Evolutionary conservation across 1,139 yeast genomes (phyloP).

Genomic region (Saccharomyces uvarum): DNA sequence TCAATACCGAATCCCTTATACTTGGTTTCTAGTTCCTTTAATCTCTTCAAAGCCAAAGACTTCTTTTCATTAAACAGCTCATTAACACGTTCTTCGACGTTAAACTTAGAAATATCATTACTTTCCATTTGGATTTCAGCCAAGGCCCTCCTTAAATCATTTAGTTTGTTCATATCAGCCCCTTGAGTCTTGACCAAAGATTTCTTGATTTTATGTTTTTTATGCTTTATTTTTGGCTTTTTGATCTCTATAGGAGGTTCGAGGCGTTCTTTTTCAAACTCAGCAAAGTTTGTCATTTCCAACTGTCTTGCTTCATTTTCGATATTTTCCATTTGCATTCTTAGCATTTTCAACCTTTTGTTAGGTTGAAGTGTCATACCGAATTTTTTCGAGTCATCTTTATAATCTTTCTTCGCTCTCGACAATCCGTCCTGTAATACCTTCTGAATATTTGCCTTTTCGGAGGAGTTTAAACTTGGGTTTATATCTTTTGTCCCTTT

Average conservation of each 20-base stretch:
- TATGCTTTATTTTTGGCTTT: slow-evolving; percentile 3
- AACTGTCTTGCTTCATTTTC: slow-evolving; percentile 80
- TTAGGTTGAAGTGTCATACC: slow-evolving; percentile 57
- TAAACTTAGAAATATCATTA: slow-evolving; percentile 63
- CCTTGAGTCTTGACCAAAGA: slow-evolving; percentile 10
- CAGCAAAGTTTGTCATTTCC: slow-evolving; percentile 76
- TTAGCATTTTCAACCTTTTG: slow-evolving; percentile 60
- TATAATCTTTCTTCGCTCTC: slow-evolving; percentile 25
- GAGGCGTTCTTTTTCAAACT: slow-evolving; percentile 23
- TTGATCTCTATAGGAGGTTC: slow-evolving; percentile 21
- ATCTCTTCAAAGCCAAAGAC: slow-evolving; percentile 56
- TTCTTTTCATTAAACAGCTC: slow-evolving; percentile 54
- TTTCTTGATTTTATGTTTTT: slow-evolving; percentile 2
- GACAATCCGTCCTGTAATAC: slow-evolving; percentile 37
- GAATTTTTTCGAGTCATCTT: slow-evolving; percentile 32
- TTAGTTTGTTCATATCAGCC: slow-evolving; percentile 38
- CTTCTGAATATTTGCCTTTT: slow-evolving; percentile 30
- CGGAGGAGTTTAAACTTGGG: slow-evolving; percentile 14
- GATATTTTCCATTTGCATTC: slow-evolving; percentile 80
- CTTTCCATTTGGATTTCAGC: slow-evolving; percentile 62
- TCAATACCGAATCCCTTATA: slow-evolving; percentile 56
- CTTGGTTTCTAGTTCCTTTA: slow-evolving; percentile 53
- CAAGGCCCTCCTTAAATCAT: slow-evolving; percentile 49
- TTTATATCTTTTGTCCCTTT: slow-evolving; percentile 17
- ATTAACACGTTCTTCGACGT: slow-evolving; percentile 42